Percentiles rank a stretch among this genome's conserved stretches.
phyloP scores from a whole-genome alignment of 495 filamentous ascomycete species.

The Hypoxylon lenormandii region DNA sequence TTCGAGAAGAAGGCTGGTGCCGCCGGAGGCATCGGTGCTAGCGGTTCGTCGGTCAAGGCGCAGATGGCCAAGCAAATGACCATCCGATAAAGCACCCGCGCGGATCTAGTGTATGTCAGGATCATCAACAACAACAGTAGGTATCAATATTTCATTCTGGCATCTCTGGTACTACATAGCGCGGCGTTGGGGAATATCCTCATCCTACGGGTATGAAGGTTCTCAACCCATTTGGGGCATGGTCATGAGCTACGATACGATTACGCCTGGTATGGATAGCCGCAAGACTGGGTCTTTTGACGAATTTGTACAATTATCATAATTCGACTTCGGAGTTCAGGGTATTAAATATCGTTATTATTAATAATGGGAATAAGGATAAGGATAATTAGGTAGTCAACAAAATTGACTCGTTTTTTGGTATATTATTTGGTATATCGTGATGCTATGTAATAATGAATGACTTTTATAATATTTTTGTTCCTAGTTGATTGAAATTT shows the following conservation, averaged over 20 bases:
- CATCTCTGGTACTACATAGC: slow-evolving; percentile 56
- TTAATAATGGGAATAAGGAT: slow-evolving; percentile 17
- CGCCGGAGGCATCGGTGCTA: slow-evolving; percentile 68
- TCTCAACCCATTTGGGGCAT: slow-evolving; percentile 42
- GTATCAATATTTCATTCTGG: slow-evolving; percentile 59
- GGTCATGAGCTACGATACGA: slow-evolving; percentile 52
- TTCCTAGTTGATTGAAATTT: neutral
- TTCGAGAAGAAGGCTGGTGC: slow-evolving; percentile 96
- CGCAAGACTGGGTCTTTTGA: slow-evolving; percentile 17
- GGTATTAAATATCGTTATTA: slow-evolving; percentile 10
- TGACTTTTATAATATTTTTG: neutral
- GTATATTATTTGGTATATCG: neutral
- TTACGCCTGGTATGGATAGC: slow-evolving; percentile 31
- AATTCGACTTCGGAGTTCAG: slow-evolving; percentile 23
- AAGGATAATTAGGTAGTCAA: slow-evolving; percentile 27
- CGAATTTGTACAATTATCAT: slow-evolving; percentile 33
- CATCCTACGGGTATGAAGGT: slow-evolving; percentile 34
- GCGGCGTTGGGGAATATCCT: slow-evolving; percentile 57
- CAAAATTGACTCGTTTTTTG: slow-evolving; percentile 14
- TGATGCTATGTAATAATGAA: neutral
- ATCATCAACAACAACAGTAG: slow-evolving; percentile 58
- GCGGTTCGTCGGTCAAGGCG: slow-evolving; percentile 65
- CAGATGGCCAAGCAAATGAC: slow-evolving; percentile 96
- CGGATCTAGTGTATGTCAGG: slow-evolving; percentile 44
- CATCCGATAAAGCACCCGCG: slow-evolving; percentile 73